Evolutionary conservation across 1,284 basidiomycete species (phyloP), one percentile per base, ranked within the genome.

Genomic region (Vanrija pseudolonga): DNA sequence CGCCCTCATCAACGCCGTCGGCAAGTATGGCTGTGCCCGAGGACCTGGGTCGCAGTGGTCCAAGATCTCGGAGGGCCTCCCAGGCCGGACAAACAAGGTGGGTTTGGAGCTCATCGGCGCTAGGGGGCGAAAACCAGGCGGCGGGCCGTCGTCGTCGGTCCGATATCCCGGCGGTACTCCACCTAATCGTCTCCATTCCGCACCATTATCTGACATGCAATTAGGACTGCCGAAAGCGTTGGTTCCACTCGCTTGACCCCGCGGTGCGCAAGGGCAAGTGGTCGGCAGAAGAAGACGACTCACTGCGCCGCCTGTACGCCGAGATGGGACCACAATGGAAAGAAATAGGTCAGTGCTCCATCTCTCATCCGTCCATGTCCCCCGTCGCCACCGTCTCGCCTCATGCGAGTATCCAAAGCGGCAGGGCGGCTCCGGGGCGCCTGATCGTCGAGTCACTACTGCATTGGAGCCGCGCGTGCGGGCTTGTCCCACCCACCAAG

Each of bases 161-260:
- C 24, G 24, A n/a, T n/a, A 1, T 45, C 15, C n/a, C 24, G 43
- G 43, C 19, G 17, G 43, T 24, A 17, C 26, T 26, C 26, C 26
- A 26, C 26, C 26, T 26, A n/a, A 3, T 19, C 9, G 6, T 18
- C 20, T n/a, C 18, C 22, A 19, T 39, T 18, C 45, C 47, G 12
- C 18, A 45, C 28, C 22, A 9, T 11, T 26, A 23, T 17, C 19
- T 22, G 26, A 42, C 8, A 50, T 38, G 20, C 18, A 7, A 11
- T 20, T 36, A 64, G 63, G 63, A 62, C 50, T 64, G 63, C 46
- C 26, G 56, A 20, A 64, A 64, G 37, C 56, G 63, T 22, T 64
- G 63, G 60, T 64, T 62, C 44, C 53, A 64, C 40, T 50, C 51
- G 3, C 56, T 64, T 11, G 63, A 64, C 47, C 63, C 63, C 1